Evolutionary conservation across 169 alveolate species (phyloP).

Genomic region (Amoebophrya sp.): DNA sequence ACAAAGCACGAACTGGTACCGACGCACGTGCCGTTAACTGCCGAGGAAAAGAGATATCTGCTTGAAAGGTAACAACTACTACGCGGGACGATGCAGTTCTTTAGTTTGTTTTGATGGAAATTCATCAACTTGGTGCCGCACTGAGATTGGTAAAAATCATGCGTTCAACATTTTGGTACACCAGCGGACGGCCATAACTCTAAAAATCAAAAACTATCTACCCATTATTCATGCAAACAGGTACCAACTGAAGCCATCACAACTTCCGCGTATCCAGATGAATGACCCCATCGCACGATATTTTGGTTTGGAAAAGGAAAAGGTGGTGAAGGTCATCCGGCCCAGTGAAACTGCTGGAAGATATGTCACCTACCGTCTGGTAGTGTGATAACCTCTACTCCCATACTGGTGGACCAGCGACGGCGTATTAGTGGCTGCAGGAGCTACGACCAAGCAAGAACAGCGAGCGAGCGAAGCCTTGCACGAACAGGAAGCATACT

Average conservation of each 20-base stretch:
- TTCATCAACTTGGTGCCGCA: too few species aligned
- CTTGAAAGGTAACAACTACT: not conserved
- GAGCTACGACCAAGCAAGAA: too few species aligned
- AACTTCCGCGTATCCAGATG: slow-evolving; percentile 82
- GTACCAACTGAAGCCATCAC: not conserved
- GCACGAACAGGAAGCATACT: too few species aligned
- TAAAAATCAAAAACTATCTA: not conserved
- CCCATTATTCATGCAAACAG: not conserved
- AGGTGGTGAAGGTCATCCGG: slow-evolving; percentile 92
- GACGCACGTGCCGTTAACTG: slow-evolving; percentile 84
- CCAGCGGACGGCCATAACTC: not conserved
- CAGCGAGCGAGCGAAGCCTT: too few species aligned
- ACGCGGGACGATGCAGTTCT: too few species aligned
- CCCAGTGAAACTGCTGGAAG: slow-evolving; percentile 98
- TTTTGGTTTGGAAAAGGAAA: slow-evolving; percentile 58
- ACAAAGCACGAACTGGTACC: slow-evolving; percentile 97
- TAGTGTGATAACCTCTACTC: too few species aligned
- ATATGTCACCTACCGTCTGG: slow-evolving; percentile 91
- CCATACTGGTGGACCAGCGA: too few species aligned
- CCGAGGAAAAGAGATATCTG: slow-evolving; percentile 62
- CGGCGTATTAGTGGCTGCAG: too few species aligned
- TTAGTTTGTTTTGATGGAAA: too few species aligned
- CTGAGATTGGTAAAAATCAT: too few species aligned
- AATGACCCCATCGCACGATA: slow-evolving; percentile 93
- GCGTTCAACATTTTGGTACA: not conserved